Conservation (phyloP, 2,329 filamentous ascomycete genomes). For the Cordyceps sp. region DNA sequence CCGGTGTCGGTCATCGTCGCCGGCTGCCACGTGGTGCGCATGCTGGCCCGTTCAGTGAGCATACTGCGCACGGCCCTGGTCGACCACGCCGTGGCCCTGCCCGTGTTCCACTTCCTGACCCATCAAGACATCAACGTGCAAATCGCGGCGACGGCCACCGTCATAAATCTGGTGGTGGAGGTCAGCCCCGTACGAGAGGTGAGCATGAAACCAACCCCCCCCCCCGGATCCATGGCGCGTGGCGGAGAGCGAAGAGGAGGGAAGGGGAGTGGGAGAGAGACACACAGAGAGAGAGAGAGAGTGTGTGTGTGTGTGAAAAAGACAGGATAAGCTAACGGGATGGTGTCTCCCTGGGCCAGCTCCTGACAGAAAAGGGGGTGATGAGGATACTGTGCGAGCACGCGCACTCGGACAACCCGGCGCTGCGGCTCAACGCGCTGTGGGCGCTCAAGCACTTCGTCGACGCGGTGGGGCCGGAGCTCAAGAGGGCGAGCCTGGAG, state of each 20-base stretch:
- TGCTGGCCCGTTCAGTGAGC: conserved; percentile 70
- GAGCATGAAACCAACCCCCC: background rate
- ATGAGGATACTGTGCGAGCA: conserved; percentile 68
- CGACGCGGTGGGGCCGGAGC: conserved; percentile 48
- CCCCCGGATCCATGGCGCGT: background rate
- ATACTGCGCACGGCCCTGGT: conserved; percentile 74
- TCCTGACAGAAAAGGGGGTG: conserved; percentile 57
- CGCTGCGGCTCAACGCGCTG: conserved; percentile 66
- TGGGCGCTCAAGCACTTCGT: conserved; percentile 93
- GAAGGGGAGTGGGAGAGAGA: no score
- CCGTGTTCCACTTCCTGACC: conserved; percentile 58
- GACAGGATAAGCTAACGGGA: no score
- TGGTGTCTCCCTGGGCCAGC: conserved; percentile 23
- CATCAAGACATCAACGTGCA: conserved; percentile 66
- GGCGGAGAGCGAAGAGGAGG: no score
- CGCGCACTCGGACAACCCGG: conserved; percentile 65
- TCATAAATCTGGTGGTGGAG: conserved; percentile 74
- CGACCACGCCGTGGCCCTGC: conserved; percentile 66
- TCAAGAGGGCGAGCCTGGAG: conserved; percentile 64
- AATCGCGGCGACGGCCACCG: conserved; percentile 67
- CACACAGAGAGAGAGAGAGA: no score
- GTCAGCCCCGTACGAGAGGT: conserved; percentile 86
- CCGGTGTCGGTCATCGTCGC: conserved; percentile 64
- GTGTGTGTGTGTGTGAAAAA: no score
- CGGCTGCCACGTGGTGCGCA: conserved; percentile 66